Evolutionary conservation across 805 yeast species (phyloP).

Genomic region (Myxozyma nipponensis): DNA sequence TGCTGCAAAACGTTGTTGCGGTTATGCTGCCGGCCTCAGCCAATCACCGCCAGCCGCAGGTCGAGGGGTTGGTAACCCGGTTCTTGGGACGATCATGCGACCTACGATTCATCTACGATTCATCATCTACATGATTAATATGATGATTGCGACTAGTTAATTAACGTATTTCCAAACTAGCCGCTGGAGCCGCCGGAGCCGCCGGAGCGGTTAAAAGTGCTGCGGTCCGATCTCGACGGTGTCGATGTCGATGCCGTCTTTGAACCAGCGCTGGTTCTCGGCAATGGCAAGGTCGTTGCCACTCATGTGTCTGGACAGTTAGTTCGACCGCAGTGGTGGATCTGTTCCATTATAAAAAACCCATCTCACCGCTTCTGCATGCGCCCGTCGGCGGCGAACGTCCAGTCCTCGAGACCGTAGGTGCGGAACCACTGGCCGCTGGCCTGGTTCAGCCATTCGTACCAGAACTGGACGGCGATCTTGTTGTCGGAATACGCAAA

Average conservation of each 20-base stretch:
- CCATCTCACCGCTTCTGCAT: conserved; percentile 21
- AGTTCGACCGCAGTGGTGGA: neutral
- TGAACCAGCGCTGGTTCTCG: conserved; percentile 22
- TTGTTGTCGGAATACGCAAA: conserved; percentile 18
- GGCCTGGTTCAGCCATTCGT: conserved; percentile 17
- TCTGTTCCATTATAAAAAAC: neutral
- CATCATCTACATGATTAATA: too few species aligned
- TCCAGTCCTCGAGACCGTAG: conserved; percentile 27
- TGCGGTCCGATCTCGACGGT: conserved; percentile 7
- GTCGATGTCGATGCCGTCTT: conserved; percentile 16
- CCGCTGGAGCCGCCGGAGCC: too few species aligned
- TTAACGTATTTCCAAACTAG: too few species aligned
- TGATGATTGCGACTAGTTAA: too few species aligned
- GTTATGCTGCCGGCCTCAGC: conserved; percentile 8
- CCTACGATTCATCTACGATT: too few species aligned
- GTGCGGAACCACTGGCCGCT: conserved; percentile 22
- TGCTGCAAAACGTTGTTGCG: neutral
- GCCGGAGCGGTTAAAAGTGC: conserved; percentile 13
- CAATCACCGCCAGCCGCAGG: too few species aligned
- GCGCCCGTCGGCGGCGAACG: conserved; percentile 21
- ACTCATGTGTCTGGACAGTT: conserved; percentile 19
- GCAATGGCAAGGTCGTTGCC: conserved; percentile 20
- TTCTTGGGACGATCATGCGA: too few species aligned
- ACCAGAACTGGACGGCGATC: conserved; percentile 28
- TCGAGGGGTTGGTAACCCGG: too few species aligned